phyloP scores from a whole-genome alignment of 768 basidiomycete genomes.

The Coprinopsis strossmayeri region DNA sequence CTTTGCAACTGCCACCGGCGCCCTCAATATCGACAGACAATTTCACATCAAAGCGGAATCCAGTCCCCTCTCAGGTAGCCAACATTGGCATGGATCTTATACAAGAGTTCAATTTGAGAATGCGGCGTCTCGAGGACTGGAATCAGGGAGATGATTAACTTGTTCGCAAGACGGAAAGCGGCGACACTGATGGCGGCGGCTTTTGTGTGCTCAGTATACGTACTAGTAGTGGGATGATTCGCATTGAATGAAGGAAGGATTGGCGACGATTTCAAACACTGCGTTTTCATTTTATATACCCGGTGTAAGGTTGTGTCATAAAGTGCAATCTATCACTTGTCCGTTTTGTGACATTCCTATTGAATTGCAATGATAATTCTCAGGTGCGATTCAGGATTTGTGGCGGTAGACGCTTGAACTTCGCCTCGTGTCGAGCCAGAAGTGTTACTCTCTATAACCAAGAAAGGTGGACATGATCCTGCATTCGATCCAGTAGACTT shows the following conservation, averaged over 20 bases:
- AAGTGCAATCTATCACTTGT: not conserved
- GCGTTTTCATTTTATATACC: not conserved
- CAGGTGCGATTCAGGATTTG: not conserved
- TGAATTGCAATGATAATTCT: not conserved
- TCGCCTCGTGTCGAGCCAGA: not conserved
- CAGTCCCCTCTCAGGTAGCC: not conserved
- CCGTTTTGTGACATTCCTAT: not conserved
- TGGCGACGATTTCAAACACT: no score
- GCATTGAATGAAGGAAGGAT: no score
- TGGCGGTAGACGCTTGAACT: not conserved
- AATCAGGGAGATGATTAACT: not conserved
- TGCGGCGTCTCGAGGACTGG: not conserved
- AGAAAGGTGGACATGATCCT: not conserved
- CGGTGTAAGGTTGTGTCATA: not conserved
- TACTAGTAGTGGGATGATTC: no score
- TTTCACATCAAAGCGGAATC: not conserved
- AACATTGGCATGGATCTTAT: not conserved
- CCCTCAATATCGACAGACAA: not conserved
- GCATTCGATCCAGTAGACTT: not conserved
- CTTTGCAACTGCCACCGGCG: not conserved
- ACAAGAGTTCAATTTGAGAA: not conserved
- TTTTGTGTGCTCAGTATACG: not conserved
- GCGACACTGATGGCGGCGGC: not conserved
- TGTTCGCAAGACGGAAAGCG: not conserved
- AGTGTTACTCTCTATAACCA: no score